phyloP scores from a whole-genome alignment of 148 eudicot species.

The Agrostemma githago region DNA sequence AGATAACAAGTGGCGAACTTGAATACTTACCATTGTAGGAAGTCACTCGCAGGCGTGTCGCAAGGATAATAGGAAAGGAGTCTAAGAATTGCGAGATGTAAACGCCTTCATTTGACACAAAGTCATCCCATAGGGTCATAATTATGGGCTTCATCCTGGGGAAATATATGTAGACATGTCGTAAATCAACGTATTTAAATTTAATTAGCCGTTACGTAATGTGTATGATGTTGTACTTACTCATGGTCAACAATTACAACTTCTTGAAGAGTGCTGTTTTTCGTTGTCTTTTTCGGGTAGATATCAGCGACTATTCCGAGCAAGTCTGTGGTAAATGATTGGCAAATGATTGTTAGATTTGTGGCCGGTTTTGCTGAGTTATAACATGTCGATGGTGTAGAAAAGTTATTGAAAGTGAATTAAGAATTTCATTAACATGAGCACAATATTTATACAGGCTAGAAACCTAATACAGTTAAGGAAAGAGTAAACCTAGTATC shows the following conservation, averaged over 20 bases:
- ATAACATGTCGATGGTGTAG: background rate
- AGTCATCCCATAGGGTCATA: background rate
- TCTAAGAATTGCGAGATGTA: background rate
- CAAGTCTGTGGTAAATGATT: background rate
- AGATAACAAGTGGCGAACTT: background rate
- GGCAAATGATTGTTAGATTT: background rate
- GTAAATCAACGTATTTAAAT: background rate
- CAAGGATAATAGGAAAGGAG: background rate
- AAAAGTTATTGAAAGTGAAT: no score
- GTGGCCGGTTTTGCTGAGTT: background rate
- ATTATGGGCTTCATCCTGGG: background rate
- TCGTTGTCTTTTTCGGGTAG: background rate
- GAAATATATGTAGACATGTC: background rate
- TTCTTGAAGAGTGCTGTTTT: background rate
- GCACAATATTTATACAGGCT: no score
- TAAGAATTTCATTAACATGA: no score
- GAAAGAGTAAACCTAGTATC: no score
- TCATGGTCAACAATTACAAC: background rate
- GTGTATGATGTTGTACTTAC: background rate
- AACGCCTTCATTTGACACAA: background rate
- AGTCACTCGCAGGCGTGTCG: background rate
- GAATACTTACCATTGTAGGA: background rate
- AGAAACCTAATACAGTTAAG: no score
- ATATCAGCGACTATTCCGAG: background rate
- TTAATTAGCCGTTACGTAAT: background rate